A percentile compares a stretch with the other conserved stretches of the same genome.
Evolutionary conservation across 73 alveolate species (phyloP).

Genomic region (Paramecium pentaurelia): DNA sequence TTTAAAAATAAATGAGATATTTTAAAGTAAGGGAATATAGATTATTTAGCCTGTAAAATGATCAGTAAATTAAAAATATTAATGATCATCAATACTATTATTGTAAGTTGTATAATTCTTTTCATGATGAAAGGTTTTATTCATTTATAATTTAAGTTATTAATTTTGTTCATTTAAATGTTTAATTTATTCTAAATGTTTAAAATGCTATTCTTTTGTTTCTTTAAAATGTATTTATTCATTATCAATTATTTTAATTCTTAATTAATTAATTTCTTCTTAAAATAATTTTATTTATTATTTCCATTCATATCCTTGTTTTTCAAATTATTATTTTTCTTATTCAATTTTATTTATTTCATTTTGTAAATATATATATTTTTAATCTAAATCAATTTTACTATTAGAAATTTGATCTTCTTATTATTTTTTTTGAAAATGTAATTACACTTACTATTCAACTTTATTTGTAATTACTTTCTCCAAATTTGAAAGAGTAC

Average conservation of each 20-base stretch:
- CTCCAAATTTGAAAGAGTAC: not conserved
- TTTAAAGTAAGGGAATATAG: not conserved
- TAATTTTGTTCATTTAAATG: not conserved
- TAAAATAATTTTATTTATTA: not conserved
- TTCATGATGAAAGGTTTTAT: not conserved
- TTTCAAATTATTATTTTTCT: not conserved
- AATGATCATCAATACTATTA: not conserved
- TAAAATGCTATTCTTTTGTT: not conserved
- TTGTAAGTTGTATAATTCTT: not conserved
- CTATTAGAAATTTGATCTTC: not conserved
- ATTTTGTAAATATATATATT: not conserved
- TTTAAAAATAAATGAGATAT: not conserved
- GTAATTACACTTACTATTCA: not conserved
- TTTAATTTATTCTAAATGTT: not conserved
- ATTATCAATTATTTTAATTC: not conserved
- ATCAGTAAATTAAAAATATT: slow-evolving; percentile 15
- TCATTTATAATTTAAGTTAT: not conserved
- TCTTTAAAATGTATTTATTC: not conserved
- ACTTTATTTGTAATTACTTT: not conserved
- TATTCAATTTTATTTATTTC: not conserved
- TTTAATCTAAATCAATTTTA: not conserved
- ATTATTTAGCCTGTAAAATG: not conserved
- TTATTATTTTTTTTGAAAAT: not conserved
- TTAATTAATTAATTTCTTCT: not conserved
- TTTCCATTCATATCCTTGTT: not conserved